These are phyloP conservation scores for Tephrocybe sp. DNA, from an alignment of 768 basidiomycete genomes.

Conservation along the genomic window DNA sequence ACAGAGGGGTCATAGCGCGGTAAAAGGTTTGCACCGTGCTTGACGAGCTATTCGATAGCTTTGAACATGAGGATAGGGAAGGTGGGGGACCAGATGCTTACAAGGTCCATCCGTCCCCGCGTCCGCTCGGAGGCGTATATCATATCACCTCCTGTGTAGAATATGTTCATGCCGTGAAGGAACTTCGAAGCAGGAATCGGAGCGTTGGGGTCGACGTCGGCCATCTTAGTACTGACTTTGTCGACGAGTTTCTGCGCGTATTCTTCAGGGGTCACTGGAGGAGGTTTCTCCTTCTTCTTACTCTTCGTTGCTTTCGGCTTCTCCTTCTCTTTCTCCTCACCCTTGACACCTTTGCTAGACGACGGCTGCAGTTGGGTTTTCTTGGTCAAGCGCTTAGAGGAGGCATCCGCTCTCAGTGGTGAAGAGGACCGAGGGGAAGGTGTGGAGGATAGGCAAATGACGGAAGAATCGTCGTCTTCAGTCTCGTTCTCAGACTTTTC, in stretches of 20 bases:
- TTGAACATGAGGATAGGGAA: neutral
- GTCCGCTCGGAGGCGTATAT: slow-evolving; percentile 50
- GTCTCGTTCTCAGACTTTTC: slow-evolving; percentile 10
- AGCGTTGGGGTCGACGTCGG: slow-evolving; percentile 16
- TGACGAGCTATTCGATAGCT: slow-evolving; percentile 49
- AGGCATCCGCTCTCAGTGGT: slow-evolving; percentile 17
- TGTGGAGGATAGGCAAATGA: slow-evolving; percentile 31
- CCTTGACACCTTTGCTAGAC: neutral
- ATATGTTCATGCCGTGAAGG: slow-evolving; percentile 55
- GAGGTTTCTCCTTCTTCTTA: slow-evolving; percentile 40
- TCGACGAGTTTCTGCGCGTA: slow-evolving; percentile 51
- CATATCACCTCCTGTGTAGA: slow-evolving; percentile 62
- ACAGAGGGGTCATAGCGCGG: slow-evolving; percentile 53
- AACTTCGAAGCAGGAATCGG: slow-evolving; percentile 25
- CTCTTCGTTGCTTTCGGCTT: slow-evolving; percentile 22
- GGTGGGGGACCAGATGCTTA: slow-evolving; percentile 35
- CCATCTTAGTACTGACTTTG: slow-evolving; percentile 37
- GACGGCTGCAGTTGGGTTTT: neutral
- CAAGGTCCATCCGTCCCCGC: slow-evolving; percentile 58
- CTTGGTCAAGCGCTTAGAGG: slow-evolving; percentile 5
- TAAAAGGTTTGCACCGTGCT: slow-evolving; percentile 60
- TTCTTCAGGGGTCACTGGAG: slow-evolving; percentile 47
- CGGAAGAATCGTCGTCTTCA: slow-evolving; percentile 25
- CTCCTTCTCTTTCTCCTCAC: slow-evolving; percentile 14
- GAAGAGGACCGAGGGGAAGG: slow-evolving; percentile 32